A percentile compares a stretch with the other conserved stretches of the same genome.
phyloP scores from a whole-genome alignment of 2,329 filamentous ascomycete genomes.

The Cladorrhinum sp. region DNA sequence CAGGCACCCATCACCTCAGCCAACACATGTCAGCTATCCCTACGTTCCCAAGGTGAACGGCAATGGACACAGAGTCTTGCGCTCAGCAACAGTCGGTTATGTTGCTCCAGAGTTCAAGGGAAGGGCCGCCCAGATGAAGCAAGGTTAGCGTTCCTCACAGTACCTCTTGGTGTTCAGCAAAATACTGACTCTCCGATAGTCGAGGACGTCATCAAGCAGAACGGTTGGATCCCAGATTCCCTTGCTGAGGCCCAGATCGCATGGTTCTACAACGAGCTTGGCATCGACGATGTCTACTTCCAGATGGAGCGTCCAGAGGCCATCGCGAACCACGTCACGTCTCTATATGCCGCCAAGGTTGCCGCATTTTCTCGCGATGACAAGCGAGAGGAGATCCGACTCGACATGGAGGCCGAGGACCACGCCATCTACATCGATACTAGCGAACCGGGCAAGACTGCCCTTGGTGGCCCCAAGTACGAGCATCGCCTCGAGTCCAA shows the following conservation, averaged over 20 bases:
- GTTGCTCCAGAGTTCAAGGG: slow-evolving; percentile 91
- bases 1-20: slow-evolving; percentile 80
- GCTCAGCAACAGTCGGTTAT: slow-evolving; percentile 90
- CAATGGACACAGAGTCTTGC: slow-evolving; percentile 70
- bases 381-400: slow-evolving; percentile 87
- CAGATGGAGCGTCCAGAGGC: slow-evolving; percentile 81
- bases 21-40: slow-evolving; percentile 77
- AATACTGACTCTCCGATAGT: slow-evolving; percentile 48
- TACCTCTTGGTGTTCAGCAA: not conserved
- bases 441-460: slow-evolving; percentile 79
- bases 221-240: slow-evolving; percentile 79
- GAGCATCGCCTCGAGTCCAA: slow-evolving; percentile 92
- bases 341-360: slow-evolving; percentile 93
- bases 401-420: slow-evolving; percentile 92
- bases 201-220: slow-evolving; percentile 72
- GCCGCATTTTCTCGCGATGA: slow-evolving; percentile 91
- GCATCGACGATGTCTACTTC: slow-evolving; percentile 99
- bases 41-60: slow-evolving; percentile 48
- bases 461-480: slow-evolving; percentile 78
- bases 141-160: slow-evolving; percentile 49
- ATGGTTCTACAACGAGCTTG: slow-evolving; percentile 98
- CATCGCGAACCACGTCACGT: slow-evolving; percentile 92
- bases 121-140: slow-evolving; percentile 85
- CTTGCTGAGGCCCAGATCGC: slow-evolving; percentile 82
- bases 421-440: slow-evolving; percentile 99